Base-by-base conservation (phyloP, 306 rosid genomes). In the Cyclanthera cordifolia region DNA sequence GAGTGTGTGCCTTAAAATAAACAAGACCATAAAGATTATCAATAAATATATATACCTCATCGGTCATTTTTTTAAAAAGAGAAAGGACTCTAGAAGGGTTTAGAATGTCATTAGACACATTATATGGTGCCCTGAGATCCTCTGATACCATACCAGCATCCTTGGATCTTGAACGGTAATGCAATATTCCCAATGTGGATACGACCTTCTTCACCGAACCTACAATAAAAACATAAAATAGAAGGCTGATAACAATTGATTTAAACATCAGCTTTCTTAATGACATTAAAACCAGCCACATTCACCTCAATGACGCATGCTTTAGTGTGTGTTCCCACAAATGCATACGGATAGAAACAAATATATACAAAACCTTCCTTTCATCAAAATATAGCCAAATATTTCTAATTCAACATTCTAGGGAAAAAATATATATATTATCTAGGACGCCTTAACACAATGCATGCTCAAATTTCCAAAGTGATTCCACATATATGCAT, bases 181-280 rank as follows among this genome's bases (percentile, higher is more conserved):
- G 96, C 20, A 72, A 4, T 66, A 87, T 83, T 51, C 37, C 83
- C 73, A 84, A 67, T 14, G 49, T 23, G 45, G 82, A 27, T 19
- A 56, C 69, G 55, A 80, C 80, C 79, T 81, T 83, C 84, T 89
- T 93, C 78, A 93, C 88, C 3, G 79, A 39, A 78, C 93, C 98
- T 93, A 87, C 60, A 63, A 76, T 56, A 72, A 8, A 46, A 34
- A 47, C 41, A 51, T 23, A 74, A 54, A 64, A 21, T 6, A 19
- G 8, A 39, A 2, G 21, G 30, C 28, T 25, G 43, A 39, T 43
- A 43, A 14, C 49, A 5, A 64, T 64, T 64, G 37, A 23, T 43
- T 3, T 64, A 15, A 45, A 63, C 6, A 60, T 49, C 30, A 63
- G 47, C 69, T 12, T 30, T 12, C 30, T 19, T 55, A 46, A 50